Evolutionary conservation across 2,329 filamentous ascomycete species (phyloP).

Genomic region (Sporothrix globosa): DNA sequence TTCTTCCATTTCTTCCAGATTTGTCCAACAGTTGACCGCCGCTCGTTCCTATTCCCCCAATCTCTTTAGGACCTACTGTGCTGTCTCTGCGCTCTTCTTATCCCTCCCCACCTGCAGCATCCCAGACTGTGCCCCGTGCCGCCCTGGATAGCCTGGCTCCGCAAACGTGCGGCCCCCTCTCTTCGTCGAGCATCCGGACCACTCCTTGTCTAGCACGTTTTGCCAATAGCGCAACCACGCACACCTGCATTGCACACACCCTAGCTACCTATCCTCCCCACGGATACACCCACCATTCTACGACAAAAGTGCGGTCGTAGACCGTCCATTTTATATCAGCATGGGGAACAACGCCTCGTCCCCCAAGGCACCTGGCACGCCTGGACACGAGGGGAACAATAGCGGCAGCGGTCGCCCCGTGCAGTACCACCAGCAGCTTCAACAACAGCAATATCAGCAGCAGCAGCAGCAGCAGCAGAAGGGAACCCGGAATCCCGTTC

Average conservation of each 20-base stretch:
- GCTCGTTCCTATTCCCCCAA: background rate
- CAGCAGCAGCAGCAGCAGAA: constrained; percentile 37
- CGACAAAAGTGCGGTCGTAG: background rate
- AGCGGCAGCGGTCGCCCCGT: constrained; percentile 32
- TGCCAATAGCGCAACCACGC: constrained; percentile 19
- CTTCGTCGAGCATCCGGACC: background rate
- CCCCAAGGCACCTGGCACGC: constrained; percentile 45
- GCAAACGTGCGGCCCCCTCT: constrained; percentile 15
- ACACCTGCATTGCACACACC: background rate
- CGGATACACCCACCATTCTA: background rate
- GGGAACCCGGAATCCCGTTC: constrained; percentile 52
- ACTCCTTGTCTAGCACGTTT: constrained; percentile 19
- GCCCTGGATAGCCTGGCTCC: background rate
- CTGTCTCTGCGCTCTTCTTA: background rate
- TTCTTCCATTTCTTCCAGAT: background rate
- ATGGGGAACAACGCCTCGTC: constrained; percentile 54
- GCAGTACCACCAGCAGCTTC: constrained; percentile 44
- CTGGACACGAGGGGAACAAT: constrained; percentile 35
- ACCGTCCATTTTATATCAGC: constrained; percentile 32
- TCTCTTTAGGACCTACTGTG: background rate
- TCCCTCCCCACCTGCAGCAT: constrained; percentile 22
- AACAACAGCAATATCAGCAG: constrained; percentile 38
- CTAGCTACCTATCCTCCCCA: background rate
- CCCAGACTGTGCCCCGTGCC: background rate
- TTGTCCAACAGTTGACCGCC: background rate